Evolutionary conservation across 2,329 filamentous ascomycete genomes (phyloP), one percentile per base, ranked within the genome.

Genomic region (Diaporthe citri): DNA sequence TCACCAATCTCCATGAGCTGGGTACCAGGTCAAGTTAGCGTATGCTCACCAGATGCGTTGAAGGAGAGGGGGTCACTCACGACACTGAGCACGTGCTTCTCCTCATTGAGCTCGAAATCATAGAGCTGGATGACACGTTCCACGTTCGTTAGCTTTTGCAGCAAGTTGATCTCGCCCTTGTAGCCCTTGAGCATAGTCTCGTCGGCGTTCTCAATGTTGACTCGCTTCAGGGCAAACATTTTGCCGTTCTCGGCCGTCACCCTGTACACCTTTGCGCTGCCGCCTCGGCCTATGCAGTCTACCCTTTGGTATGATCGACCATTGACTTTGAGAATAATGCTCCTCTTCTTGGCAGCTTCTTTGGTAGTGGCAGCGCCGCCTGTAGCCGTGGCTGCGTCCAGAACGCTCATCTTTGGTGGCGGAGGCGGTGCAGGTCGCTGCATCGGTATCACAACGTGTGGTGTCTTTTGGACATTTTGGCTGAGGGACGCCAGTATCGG

Each of bases 1-100:
- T 99, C 97, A 78, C 97, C 97, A 82, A 98, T 94, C 85, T 99
- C 97, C 96, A 99, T 98, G 75, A 99, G 91, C 93, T 95, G 78
- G 41, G 20, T n/a, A 36, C 2, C 13, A 52, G 22, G 39, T 4
- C 12, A 51, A 22, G n/a, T 70, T 8, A 31, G 25, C 15, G 36
- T 28, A 52, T 0, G 39, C 78, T 66, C 43, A 77, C 73, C 51
- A 41, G 31, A 51, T 59, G 41, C 17, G 28, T 31, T 31, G 57
- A 46, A 17, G 20, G 36, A 13, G 9, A 25, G 25, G 2, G 36
- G 8, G 25, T 15, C 7, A 89, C 92, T 85, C 87, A 95, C 93
- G 82, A 99, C 90, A 80, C 93, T 96, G 74, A 99, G 90, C 77
- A 93, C 91, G 78, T 97, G 93, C 84, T 97, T 98, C 80, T 97